Evolutionary conservation across 2,329 filamentous ascomycete species (phyloP).

Genomic region (Ophiosphaerella narmari): DNA sequence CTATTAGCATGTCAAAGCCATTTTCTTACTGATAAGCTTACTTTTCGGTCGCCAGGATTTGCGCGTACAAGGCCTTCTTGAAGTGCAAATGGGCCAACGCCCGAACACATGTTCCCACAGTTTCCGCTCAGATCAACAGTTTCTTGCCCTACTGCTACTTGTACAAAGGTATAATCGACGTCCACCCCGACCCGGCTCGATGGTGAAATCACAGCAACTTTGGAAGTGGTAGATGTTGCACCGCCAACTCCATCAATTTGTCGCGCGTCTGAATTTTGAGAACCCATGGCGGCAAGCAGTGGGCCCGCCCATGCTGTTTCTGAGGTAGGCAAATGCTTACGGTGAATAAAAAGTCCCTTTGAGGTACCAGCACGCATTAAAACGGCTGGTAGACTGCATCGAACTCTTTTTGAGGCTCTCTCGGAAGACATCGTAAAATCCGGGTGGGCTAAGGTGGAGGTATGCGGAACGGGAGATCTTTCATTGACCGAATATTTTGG

Average conservation of each 20-base stretch:
- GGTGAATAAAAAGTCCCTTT: constrained; percentile 48
- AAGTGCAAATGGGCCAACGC: constrained; percentile 68
- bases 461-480: neutral
- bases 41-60: constrained; percentile 25
- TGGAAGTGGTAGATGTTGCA: constrained; percentile 69
- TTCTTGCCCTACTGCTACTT: constrained; percentile 66
- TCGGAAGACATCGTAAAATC: constrained; percentile 13
- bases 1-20: constrained; percentile 1
- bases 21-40: constrained; percentile 3
- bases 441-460: neutral
- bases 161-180: constrained; percentile 73
- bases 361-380: constrained; percentile 48
- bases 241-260: constrained; percentile 74
- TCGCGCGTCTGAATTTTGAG: constrained; percentile 67
- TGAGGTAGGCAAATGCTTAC: constrained; percentile 56
- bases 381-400: constrained; percentile 39
- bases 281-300: constrained; percentile 64
- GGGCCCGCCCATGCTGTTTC: constrained; percentile 57
- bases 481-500: neutral
- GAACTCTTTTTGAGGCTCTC: constrained; percentile 15
- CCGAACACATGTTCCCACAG: constrained; percentile 73
- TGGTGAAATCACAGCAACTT: constrained; percentile 67
- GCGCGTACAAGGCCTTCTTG: constrained; percentile 56
- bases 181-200: constrained; percentile 54
- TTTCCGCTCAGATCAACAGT: constrained; percentile 71